Conservation (phyloP, 2,329 filamentous ascomycete species). For the Fusarium sp. region DNA sequence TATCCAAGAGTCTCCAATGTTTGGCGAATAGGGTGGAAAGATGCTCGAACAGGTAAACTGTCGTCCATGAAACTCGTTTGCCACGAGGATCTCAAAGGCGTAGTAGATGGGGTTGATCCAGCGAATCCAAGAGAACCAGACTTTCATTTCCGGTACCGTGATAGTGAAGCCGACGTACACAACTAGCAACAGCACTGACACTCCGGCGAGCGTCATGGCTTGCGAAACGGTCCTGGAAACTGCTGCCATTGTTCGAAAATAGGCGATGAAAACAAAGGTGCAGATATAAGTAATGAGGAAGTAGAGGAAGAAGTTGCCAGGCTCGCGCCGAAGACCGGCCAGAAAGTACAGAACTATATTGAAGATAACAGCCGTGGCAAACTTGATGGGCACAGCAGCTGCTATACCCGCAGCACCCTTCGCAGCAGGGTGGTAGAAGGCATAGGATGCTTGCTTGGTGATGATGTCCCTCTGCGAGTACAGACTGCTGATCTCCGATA, state of each 20-base stretch:
- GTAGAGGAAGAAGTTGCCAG: constrained; percentile 79
- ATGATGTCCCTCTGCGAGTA: constrained; percentile 58
- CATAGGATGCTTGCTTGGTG: constrained; percentile 58
- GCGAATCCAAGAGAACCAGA: constrained; percentile 79
- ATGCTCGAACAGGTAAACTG: constrained; percentile 64
- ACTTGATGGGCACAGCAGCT: constrained; percentile 66
- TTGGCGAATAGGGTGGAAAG: constrained; percentile 57
- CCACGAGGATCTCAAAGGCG: constrained; percentile 74
- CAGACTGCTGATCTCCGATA: constrained; percentile 61
- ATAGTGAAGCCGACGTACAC: constrained; percentile 40
- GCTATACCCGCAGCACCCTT: constrained; percentile 65
- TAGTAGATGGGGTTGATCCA: constrained; percentile 79
- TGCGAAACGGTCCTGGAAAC: constrained; percentile 71
- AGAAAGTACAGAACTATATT: constrained; percentile 69
- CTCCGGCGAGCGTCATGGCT: constrained; percentile 61
- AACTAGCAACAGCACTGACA: constrained; percentile 66
- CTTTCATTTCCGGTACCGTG: constrained; percentile 54
- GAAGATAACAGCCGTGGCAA: constrained; percentile 59
- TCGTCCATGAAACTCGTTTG: constrained; percentile 74
- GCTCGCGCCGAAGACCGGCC: constrained; percentile 61
- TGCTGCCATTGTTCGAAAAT: constrained; percentile 78
- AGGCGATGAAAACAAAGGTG: constrained; percentile 76
- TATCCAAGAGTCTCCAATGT: constrained; percentile 58
- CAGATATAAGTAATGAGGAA: constrained; percentile 73
- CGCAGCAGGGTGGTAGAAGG: constrained; percentile 60